Percentiles rank a stretch among this genome's conserved stretches.
Evolutionary conservation across 129 eudicot genomes (phyloP).

Genomic region (Gnaphalium uliginosum): DNA sequence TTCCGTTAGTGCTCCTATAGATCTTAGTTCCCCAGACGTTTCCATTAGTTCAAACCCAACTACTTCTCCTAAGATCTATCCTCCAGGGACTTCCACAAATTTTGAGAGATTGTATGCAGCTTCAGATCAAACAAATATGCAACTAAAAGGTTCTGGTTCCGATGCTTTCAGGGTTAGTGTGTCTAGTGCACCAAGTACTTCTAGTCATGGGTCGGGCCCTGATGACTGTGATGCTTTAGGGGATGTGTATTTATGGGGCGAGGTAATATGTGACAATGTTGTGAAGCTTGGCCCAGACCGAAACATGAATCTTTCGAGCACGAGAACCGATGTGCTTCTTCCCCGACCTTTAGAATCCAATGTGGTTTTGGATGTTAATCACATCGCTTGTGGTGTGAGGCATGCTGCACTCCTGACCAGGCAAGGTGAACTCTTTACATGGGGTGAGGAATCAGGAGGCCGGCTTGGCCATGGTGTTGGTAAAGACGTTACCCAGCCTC

Average conservation of each 20-base stretch:
- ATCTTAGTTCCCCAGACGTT: conserved; percentile 66
- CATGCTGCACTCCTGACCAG: conserved; percentile 86
- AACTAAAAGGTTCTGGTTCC: conserved; percentile 72
- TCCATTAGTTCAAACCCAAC: conserved; percentile 54
- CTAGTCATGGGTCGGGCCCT: conserved; percentile 87
- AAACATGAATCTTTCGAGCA: conserved; percentile 42
- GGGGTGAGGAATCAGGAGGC: conserved; percentile 99
- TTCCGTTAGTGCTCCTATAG: conserved; percentile 60
- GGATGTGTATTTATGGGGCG: conserved; percentile 97
- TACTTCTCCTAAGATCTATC: conserved; percentile 63
- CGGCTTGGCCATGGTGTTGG: conserved; percentile 93
- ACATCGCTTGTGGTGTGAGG: conserved; percentile 81
- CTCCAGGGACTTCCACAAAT: conserved; percentile 40
- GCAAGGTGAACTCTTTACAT: conserved; percentile 87
- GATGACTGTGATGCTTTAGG: conserved; percentile 90
- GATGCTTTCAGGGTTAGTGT: conserved; percentile 91
- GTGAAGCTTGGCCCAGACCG: conserved; percentile 61
- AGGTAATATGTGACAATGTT: conserved; percentile 69
- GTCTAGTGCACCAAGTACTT: conserved; percentile 93
- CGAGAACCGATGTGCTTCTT: conserved; percentile 67
- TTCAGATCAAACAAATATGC: conserved; percentile 77
- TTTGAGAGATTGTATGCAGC: conserved; percentile 71
- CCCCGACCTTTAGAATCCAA: conserved; percentile 82
- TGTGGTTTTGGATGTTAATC: conserved; percentile 79
- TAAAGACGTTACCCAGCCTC: conserved; percentile 72